A percentile compares a stretch with the other conserved stretches of the same genome.
These are phyloP conservation scores for Candida silvatica DNA, from an alignment of 805 yeast genomes.

Conservation along the genomic window DNA sequence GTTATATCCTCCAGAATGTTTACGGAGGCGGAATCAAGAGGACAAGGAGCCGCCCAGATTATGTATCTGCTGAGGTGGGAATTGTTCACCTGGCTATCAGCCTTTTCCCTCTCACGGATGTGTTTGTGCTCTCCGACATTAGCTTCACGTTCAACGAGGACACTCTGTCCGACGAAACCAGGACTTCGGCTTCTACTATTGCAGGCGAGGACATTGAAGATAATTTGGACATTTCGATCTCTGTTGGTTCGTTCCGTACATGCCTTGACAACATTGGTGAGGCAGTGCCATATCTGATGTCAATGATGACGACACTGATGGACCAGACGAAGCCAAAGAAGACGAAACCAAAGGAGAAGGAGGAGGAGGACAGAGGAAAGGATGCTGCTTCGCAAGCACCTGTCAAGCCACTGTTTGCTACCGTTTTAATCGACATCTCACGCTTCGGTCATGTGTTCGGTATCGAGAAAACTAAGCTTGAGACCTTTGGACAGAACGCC, in stretches of 20 bases:
- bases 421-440: constrained; percentile 1
- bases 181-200: constrained; percentile 10
- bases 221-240: constrained; percentile 13
- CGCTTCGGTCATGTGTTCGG: constrained; percentile 14
- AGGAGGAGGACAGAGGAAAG: constrained; percentile 2
- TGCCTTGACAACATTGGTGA: constrained; percentile 7
- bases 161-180: constrained; percentile 7
- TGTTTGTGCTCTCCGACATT: constrained; percentile 10
- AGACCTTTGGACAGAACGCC: constrained; percentile 12
- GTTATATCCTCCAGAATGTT: constrained; percentile 42
- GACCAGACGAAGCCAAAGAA: background rate
- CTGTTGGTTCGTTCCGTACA: constrained; percentile 10
- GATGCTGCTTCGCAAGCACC: too few species aligned
- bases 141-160: constrained; percentile 8
- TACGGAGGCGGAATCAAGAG: constrained; percentile 10
- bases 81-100: constrained; percentile 12
- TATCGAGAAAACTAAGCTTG: constrained; percentile 13
- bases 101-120: constrained; percentile 13
- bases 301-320: background rate
- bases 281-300: background rate
- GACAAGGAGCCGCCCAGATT: too few species aligned
- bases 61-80: constrained; percentile 1
- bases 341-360: background rate
- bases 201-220: constrained; percentile 9
- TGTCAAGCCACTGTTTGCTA: too few species aligned